phyloP scores from a whole-genome alignment of 345 rosid species.

The Geranium brycei region DNA sequence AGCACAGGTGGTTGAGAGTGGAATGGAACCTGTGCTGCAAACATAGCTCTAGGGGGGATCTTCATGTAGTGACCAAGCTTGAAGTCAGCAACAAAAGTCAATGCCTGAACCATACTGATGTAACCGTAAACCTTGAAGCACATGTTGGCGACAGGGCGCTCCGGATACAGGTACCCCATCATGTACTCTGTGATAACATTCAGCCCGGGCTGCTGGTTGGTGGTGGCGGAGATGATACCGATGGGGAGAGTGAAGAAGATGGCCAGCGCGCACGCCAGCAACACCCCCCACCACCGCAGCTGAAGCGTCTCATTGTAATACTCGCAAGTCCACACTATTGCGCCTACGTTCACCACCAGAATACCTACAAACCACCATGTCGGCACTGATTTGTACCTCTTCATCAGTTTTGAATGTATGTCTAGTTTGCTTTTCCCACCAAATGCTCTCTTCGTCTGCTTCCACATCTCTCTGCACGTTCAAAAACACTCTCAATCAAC shows the following conservation, averaged over 20 bases:
- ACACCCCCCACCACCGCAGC: slow-evolving; percentile 72
- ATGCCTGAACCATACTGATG: slow-evolving; percentile 56
- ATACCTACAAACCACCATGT: slow-evolving; percentile 59
- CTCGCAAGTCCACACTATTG: slow-evolving; percentile 31
- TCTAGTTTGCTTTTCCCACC: slow-evolving; percentile 32
- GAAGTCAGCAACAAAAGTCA: slow-evolving; percentile 45
- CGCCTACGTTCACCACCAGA: slow-evolving; percentile 30
- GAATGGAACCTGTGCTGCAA: slow-evolving; percentile 38
- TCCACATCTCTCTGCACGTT: slow-evolving; percentile 38
- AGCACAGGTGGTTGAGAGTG: neutral
- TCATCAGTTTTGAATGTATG: slow-evolving; percentile 60
- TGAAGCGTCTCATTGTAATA: slow-evolving; percentile 43
- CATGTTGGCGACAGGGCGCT: slow-evolving; percentile 64
- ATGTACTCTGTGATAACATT: slow-evolving; percentile 57
- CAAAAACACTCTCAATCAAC: neutral
- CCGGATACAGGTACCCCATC: slow-evolving; percentile 55
- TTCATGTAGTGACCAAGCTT: slow-evolving; percentile 74
- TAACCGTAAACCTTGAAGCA: slow-evolving; percentile 71
- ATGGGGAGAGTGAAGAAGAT: slow-evolving; percentile 51
- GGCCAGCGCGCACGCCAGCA: slow-evolving; percentile 59
- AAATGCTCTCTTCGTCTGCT: slow-evolving; percentile 33
- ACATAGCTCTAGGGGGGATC: slow-evolving; percentile 64
- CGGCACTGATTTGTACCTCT: slow-evolving; percentile 44
- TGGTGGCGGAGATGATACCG: slow-evolving; percentile 51
- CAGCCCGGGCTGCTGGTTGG: slow-evolving; percentile 34